Evolutionary conservation across 257 asterid genomes (phyloP).

Genomic region (Solanum medicagineum): DNA sequence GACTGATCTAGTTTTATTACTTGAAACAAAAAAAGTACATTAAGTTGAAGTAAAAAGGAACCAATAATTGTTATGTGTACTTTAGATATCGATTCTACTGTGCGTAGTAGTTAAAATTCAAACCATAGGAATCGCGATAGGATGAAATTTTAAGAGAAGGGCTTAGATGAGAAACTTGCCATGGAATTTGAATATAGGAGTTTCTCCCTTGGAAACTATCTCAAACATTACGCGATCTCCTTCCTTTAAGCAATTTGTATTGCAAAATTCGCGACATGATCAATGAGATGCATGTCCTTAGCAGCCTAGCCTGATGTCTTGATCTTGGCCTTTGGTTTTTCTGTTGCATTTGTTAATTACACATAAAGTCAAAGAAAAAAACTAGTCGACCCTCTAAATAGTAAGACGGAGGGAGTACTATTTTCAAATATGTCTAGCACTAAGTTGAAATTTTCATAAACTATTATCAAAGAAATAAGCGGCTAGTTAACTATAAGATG

Average conservation of each 20-base stretch:
- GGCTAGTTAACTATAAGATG: not conserved
- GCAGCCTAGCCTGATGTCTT: not conserved
- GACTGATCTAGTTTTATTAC: not conserved
- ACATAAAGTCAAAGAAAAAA: not conserved
- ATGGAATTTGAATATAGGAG: not conserved
- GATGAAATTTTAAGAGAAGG: not conserved
- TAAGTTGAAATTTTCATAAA: too few species aligned
- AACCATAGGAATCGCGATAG: too few species aligned
- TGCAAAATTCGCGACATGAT: not conserved
- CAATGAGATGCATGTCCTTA: not conserved
- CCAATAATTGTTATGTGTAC: too few species aligned
- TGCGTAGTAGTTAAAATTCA: too few species aligned
- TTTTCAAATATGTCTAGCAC: too few species aligned
- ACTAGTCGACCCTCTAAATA: too few species aligned
- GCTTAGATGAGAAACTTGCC: not conserved
- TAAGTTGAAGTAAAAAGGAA: too few species aligned
- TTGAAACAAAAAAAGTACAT: not conserved
- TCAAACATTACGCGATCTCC: not conserved
- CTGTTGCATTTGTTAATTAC: not conserved
- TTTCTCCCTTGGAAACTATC: not conserved
- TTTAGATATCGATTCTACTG: too few species aligned
- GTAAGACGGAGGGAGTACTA: too few species aligned
- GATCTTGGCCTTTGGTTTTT: not conserved
- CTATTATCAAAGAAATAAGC: not conserved
- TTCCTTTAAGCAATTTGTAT: not conserved